These are phyloP conservation scores for Beauveria asiatica DNA, from an alignment of 2,329 filamentous ascomycete species.

Conservation along the genomic window DNA sequence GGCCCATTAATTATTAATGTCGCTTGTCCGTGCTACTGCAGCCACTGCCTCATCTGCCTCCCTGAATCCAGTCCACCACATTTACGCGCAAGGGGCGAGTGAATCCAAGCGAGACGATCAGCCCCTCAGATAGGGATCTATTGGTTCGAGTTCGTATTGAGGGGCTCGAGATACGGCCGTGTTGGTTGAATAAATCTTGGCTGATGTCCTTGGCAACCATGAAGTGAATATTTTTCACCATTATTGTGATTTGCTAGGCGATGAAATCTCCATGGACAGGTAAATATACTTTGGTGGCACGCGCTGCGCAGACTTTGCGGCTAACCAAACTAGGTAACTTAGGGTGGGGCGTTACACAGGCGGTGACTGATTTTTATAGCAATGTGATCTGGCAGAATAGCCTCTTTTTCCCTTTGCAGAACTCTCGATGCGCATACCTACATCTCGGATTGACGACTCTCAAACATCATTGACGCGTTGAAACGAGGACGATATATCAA, in stretches of 20 bases:
- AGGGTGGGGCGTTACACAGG: background rate
- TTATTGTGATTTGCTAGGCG: background rate
- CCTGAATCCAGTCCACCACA: no score
- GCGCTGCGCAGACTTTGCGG: background rate
- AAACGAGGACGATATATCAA: background rate
- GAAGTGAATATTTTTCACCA: no score
- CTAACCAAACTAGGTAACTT: background rate
- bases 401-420: conserved; percentile 4
- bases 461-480: background rate
- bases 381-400: conserved; percentile 7
- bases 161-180: no score
- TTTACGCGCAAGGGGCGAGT: background rate
- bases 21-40: background rate
- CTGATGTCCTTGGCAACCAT: background rate
- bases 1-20: background rate
- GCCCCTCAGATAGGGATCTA: background rate
- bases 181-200: background rate
- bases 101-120: background rate
- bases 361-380: background rate
- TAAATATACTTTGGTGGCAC: no score
- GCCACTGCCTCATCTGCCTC: background rate
- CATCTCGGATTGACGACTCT: background rate
- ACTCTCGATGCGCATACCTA: background rate
- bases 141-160: background rate
- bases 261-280: background rate